phyloP scores from a whole-genome alignment of 257 asterid genomes.

The Forsythia viridissima region DNA sequence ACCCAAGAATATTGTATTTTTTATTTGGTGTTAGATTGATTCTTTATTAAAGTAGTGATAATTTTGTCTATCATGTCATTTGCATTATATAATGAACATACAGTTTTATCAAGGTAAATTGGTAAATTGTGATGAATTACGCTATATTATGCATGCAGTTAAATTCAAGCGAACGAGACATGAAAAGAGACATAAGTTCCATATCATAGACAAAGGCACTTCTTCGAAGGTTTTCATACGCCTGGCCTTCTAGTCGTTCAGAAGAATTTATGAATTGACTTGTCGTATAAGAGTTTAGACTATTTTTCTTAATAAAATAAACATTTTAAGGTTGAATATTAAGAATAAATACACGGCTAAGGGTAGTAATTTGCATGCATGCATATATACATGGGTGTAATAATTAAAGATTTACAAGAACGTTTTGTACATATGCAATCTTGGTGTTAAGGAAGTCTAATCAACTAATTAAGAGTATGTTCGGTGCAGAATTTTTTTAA shows the following conservation, averaged over 20 bases:
- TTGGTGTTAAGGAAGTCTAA: not conserved
- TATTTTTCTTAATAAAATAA: constrained; percentile 9
- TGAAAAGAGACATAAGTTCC: not conserved
- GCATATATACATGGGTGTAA: no score
- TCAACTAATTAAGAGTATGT: not conserved
- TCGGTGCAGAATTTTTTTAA: no score
- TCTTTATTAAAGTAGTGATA: no score
- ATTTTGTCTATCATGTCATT: not conserved
- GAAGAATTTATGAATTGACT: constrained; percentile 7
- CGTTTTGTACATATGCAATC: constrained; percentile 18
- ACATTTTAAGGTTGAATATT: not conserved
- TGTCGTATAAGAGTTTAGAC: no score
- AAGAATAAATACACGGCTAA: no score
- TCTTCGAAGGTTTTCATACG: no score
- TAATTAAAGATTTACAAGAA: not conserved
- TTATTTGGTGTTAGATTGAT: not conserved
- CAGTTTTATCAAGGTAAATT: not conserved
- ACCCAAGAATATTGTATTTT: not conserved
- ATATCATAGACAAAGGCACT: not conserved
- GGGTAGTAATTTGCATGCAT: no score
- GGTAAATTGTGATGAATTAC: not conserved
- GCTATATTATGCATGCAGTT: no score
- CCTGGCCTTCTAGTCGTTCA: no score
- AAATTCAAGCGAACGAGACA: not conserved
- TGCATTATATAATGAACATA: not conserved